phyloP scores from a whole-genome alignment of 2,329 filamentous ascomycete genomes.

The Xylaria multiplex region DNA sequence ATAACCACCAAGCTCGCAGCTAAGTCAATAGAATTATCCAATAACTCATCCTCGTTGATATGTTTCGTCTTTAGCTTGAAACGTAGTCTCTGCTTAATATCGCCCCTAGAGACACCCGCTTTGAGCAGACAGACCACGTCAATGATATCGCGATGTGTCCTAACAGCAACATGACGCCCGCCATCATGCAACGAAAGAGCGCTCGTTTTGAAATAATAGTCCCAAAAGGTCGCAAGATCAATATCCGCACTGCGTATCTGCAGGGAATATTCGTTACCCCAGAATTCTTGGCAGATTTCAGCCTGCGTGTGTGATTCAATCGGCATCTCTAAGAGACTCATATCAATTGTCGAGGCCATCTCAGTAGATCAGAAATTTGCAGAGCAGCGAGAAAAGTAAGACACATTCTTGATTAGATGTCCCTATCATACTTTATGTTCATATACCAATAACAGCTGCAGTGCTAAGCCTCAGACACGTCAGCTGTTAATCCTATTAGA shows the following conservation, averaged over 20 bases:
- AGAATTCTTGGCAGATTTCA: constrained; percentile 13
- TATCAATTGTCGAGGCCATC: constrained; percentile 16
- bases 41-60: constrained; percentile 19
- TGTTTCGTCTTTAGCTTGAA: constrained; percentile 4
- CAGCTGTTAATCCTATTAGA: background rate
- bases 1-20: constrained; percentile 24
- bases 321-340: constrained; percentile 11
- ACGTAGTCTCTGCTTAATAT: constrained; percentile 6
- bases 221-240: constrained; percentile 6
- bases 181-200: constrained; percentile 7
- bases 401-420: background rate
- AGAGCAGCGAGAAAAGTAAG: background rate
- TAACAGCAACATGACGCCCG: constrained; percentile 6
- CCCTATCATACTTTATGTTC: background rate
- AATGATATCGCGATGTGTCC: constrained; percentile 15
- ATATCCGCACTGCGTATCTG: background rate
- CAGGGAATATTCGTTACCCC: constrained; percentile 1
- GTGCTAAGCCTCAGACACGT: constrained; percentile 8
- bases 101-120: background rate
- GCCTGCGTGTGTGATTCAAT: constrained; percentile 8
- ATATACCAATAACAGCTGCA: constrained; percentile 5
- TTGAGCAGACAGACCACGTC: constrained; percentile 11
- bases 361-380: background rate
- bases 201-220: constrained; percentile 15
- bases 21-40: constrained; percentile 22